Percentiles rank a stretch among this genome's conserved stretches.
Evolutionary conservation across 192 early-diverging fungal genomes (phyloP).

Genomic region (Helicostylum pulchrum): DNA sequence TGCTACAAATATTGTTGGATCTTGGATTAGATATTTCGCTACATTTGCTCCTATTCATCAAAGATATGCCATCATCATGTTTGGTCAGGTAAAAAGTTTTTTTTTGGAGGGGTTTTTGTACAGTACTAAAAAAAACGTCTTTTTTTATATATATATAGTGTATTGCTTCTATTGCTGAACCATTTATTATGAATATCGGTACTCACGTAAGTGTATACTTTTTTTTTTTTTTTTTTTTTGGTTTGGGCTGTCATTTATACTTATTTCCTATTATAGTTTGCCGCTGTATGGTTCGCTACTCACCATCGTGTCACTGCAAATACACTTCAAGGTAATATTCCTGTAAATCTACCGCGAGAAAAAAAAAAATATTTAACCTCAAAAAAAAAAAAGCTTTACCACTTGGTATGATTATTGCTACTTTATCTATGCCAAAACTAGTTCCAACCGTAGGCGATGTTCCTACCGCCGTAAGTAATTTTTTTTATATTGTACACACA

Average conservation of each 20-base stretch:
- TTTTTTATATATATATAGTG: constrained; percentile 5
- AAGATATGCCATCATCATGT: constrained; percentile 11
- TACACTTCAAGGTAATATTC: constrained; percentile 23
- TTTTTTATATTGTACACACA: too few relatives aligned
- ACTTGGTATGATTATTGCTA: constrained; percentile 22
- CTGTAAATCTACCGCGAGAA: too few relatives aligned
- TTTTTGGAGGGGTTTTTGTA: too few relatives aligned
- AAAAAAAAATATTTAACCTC: background rate
- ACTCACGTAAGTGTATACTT: constrained; percentile 6
- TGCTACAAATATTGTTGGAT: constrained; percentile 2
- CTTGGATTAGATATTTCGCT: constrained; percentile 16
- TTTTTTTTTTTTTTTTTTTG: too few relatives aligned
- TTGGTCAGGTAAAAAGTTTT: constrained; percentile 8
- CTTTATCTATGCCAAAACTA: constrained; percentile 25
- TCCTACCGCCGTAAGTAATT: constrained; percentile 14
- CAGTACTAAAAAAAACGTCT: too few relatives aligned
- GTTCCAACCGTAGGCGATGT: constrained; percentile 15
- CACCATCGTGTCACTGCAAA: constrained; percentile 27
- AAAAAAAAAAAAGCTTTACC: constrained; percentile 12
- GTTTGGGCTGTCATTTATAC: background rate
- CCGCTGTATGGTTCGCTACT: constrained; percentile 33
- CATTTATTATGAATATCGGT: constrained; percentile 15
- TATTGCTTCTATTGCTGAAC: constrained; percentile 14
- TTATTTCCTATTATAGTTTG: constrained; percentile 17
- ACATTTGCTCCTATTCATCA: constrained; percentile 10